Conservation (phyloP, 805 yeast species). For the Ogataea glucozyma region DNA sequence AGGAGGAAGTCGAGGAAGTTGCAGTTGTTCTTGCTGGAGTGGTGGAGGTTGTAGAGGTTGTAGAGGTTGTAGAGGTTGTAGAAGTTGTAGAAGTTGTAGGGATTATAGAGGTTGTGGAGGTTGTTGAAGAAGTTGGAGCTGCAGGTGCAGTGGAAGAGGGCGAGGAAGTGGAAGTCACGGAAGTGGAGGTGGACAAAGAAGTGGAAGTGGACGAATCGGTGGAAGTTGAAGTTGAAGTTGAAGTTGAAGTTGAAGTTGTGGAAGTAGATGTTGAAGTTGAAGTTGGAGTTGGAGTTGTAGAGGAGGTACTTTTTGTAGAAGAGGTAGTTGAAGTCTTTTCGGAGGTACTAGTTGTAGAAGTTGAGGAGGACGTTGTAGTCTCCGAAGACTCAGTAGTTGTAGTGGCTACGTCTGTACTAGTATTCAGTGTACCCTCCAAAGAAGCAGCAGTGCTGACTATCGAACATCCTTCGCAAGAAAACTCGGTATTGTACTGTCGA, state of each 20-base stretch:
- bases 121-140: slow-evolving; percentile 10
- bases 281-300: slow-evolving; percentile 11
- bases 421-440: slow-evolving; percentile 28
- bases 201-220: slow-evolving; percentile 17
- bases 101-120: too few relatives aligned
- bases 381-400: slow-evolving; percentile 1
- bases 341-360: slow-evolving; percentile 13
- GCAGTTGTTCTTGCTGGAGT: slow-evolving; percentile 7
- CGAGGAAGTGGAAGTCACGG: slow-evolving; percentile 11
- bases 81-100: slow-evolving; percentile 9
- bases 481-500: slow-evolving; percentile 29
- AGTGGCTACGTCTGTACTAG: slow-evolving; percentile 16
- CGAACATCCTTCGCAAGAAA: slow-evolving; percentile 30
- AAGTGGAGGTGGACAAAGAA: slow-evolving; percentile 14
- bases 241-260: slow-evolving; percentile 1
- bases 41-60: slow-evolving; percentile 4
- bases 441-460: slow-evolving; percentile 31
- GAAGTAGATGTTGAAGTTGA: slow-evolving; percentile 9
- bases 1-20: slow-evolving; percentile 2
- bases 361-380: slow-evolving; percentile 8
- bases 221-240: slow-evolving; percentile 13
- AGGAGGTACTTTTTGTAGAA: slow-evolving; percentile 11
- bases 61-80: slow-evolving; percentile 8
- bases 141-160: slow-evolving; percentile 11
- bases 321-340: slow-evolving; percentile 16